Evolutionary conservation across 345 rosid species (phyloP).

Genomic region (Chamaenerion angustifolium): DNA sequence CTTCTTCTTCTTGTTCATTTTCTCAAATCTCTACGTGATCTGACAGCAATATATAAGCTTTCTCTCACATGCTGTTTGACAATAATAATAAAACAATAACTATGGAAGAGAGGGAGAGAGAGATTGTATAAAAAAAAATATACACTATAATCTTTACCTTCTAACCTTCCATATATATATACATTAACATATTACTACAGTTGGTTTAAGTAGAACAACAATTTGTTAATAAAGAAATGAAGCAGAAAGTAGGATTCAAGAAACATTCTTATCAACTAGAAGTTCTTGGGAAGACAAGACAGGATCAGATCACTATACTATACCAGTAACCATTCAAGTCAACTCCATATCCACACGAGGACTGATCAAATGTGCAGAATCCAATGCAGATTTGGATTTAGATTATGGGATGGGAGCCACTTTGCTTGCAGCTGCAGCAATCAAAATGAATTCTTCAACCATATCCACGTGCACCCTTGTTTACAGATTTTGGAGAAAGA

Average conservation of each 20-base stretch:
- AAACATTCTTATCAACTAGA: conserved; percentile 1
- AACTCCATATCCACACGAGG: background rate
- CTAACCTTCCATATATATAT: too few relatives aligned
- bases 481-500: conserved; percentile 12
- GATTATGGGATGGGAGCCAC: background rate
- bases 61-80: too few relatives aligned
- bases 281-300: background rate
- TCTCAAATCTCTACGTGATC: background rate
- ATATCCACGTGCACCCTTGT: conserved; percentile 6
- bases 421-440: conserved; percentile 20
- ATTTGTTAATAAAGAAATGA: background rate
- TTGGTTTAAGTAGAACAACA: too few relatives aligned
- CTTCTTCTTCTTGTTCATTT: conserved; percentile 39
- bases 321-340: background rate
- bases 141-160: background rate
- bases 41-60: too few relatives aligned
- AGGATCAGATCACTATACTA: background rate
- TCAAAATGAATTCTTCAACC: conserved; percentile 1
- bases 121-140: background rate
- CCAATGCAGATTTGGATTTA: too few relatives aligned
- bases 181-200: too few relatives aligned
- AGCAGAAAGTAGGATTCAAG: background rate
- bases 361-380: background rate
- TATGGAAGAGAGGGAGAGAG: too few relatives aligned
- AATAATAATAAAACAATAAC: too few relatives aligned